phyloP scores from a whole-genome alignment of 805 yeast species.

The Saturnispora hagleri region DNA sequence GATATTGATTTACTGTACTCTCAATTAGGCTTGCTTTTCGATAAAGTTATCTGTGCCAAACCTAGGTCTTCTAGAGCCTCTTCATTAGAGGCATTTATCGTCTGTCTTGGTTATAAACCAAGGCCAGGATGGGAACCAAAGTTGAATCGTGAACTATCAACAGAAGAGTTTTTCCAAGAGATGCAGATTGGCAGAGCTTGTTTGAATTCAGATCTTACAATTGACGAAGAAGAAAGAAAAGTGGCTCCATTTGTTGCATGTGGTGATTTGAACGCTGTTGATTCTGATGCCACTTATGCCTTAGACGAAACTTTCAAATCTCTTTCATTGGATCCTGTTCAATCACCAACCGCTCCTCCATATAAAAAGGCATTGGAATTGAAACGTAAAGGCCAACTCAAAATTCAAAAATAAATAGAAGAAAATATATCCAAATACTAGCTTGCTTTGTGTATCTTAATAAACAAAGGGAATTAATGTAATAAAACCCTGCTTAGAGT shows the following conservation, averaged over 20 bases:
- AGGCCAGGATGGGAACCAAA: slow-evolving; percentile 76
- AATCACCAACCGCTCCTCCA: slow-evolving; percentile 94
- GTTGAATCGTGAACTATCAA: slow-evolving; percentile 41
- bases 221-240: slow-evolving; percentile 53
- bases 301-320: slow-evolving; percentile 34
- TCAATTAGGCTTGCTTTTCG: slow-evolving; percentile 83
- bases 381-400: slow-evolving; percentile 63
- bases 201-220: slow-evolving; percentile 37
- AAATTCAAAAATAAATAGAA: slow-evolving; percentile 10
- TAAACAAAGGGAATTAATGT: background rate
- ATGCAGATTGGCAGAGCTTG: slow-evolving; percentile 46
- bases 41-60: slow-evolving; percentile 85
- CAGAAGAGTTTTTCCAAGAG: slow-evolving; percentile 76
- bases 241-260: slow-evolving; percentile 94
- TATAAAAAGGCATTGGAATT: slow-evolving; percentile 85
- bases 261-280: slow-evolving; percentile 77
- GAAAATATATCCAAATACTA: background rate
- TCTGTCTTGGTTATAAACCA: slow-evolving; percentile 82
- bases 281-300: slow-evolving; percentile 90
- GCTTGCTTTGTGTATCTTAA: background rate
- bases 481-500: background rate
- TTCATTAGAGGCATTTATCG: slow-evolving; percentile 87
- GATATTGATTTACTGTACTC: slow-evolving; percentile 90
- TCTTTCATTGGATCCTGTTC: slow-evolving; percentile 78
- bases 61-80: slow-evolving; percentile 95